phyloP scores from a whole-genome alignment of 345 rosid species.

The Citropsis articulata region DNA sequence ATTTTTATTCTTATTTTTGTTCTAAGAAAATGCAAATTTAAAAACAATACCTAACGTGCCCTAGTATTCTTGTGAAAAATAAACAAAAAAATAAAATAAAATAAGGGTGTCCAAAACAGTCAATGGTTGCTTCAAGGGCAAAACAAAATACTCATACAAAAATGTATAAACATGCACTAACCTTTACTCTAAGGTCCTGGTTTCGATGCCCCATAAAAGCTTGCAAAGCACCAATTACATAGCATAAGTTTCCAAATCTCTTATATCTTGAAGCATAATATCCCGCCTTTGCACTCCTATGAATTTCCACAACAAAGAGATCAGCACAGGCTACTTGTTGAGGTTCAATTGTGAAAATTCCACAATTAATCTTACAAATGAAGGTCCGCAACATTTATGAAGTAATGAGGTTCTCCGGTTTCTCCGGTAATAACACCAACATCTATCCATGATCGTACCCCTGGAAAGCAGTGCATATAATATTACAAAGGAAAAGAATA shows the following conservation, averaged over 20 bases:
- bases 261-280: constrained; percentile 89
- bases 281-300: constrained; percentile 98
- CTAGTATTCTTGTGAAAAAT: too few relatives aligned
- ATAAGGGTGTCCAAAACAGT: neutral
- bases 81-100: too few relatives aligned
- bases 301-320: constrained; percentile 19
- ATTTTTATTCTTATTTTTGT: too few relatives aligned
- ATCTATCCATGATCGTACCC: constrained; percentile 65
- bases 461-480: constrained; percentile 38
- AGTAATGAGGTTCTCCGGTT: constrained; percentile 64
- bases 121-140: neutral
- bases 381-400: constrained; percentile 90
- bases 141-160: neutral
- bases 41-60: too few relatives aligned
- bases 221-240: constrained; percentile 83
- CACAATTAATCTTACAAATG: constrained; percentile 69
- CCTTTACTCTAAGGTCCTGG: constrained; percentile 79
- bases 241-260: constrained; percentile 80
- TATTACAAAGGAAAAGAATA: constrained; percentile 6
- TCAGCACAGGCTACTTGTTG: constrained; percentile 5
- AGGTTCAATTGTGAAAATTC: constrained; percentile 12
- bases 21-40: too few relatives aligned
- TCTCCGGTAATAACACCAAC: constrained; percentile 65
- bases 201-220: constrained; percentile 83
- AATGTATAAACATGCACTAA: constrained; percentile 16